Conservation (phyloP, 225 moss, liverwort and hornwort species). For the Polytrichum commune region DNA sequence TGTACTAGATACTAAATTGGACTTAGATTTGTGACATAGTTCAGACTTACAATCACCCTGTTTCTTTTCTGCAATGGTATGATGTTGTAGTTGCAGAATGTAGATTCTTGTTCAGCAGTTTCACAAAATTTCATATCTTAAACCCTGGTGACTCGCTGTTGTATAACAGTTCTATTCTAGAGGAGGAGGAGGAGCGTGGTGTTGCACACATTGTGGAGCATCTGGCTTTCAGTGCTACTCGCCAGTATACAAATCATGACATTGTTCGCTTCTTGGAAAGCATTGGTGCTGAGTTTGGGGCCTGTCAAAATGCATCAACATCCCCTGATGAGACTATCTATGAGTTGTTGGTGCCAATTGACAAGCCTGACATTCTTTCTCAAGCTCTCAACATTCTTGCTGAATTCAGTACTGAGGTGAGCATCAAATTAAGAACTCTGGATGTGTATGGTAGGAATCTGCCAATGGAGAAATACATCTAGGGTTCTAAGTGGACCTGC, state of each 20-base stretch:
- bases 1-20: too few relatives aligned
- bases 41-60: too few relatives aligned
- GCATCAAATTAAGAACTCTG: slow-evolving; percentile 2
- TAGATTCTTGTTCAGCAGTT: too few relatives aligned
- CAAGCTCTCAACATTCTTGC: slow-evolving; percentile 89
- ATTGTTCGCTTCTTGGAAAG: slow-evolving; percentile 90
- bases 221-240: slow-evolving; percentile 93
- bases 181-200: slow-evolving; percentile 92
- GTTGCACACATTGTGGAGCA: slow-evolving; percentile 98
- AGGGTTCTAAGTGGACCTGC: too few relatives aligned
- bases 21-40: too few relatives aligned
- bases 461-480: too few relatives aligned
- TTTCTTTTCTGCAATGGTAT: too few relatives aligned
- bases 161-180: slow-evolving; percentile 71
- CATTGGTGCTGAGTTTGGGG: slow-evolving; percentile 97
- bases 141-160: neutral
- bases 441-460: neutral
- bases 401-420: slow-evolving; percentile 93
- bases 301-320: slow-evolving; percentile 97
- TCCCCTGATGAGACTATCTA: slow-evolving; percentile 98
- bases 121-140: too few relatives aligned
- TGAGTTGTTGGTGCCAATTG: slow-evolving; percentile 92
- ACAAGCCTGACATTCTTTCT: slow-evolving; percentile 87
- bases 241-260: slow-evolving; percentile 91
- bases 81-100: too few relatives aligned